Conservation (phyloP, 2,329 filamentous ascomycete species). For the Microcera coccophila region DNA sequence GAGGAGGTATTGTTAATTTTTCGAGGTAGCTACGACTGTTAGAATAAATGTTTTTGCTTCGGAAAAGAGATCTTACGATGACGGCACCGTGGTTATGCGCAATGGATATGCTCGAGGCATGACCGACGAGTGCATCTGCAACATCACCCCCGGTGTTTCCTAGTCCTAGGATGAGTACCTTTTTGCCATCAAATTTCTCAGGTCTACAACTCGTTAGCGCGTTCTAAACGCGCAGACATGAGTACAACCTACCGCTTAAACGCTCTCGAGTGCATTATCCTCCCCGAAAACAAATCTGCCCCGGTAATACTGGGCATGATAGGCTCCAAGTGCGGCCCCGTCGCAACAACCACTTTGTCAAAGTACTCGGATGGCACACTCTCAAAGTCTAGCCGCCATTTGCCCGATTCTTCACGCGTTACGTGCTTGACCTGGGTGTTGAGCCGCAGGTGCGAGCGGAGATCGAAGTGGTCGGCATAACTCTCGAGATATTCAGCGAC, state of each 20-base stretch:
- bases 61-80: conserved; percentile 13
- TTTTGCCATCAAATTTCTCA: conserved; percentile 28
- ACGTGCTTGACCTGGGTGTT: conserved; percentile 23
- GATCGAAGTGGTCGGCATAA: conserved; percentile 34
- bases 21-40: conserved; percentile 23
- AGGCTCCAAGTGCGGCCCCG: conserved; percentile 33
- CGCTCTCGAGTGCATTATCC: conserved; percentile 18
- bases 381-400: conserved; percentile 31
- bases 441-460: conserved; percentile 27
- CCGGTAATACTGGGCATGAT: conserved; percentile 36
- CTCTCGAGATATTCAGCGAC: conserved; percentile 33
- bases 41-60: neutral
- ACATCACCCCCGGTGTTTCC: conserved; percentile 37
- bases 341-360: conserved; percentile 39
- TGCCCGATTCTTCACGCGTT: conserved; percentile 9
- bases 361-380: conserved; percentile 21
- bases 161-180: conserved; percentile 43
- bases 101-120: conserved; percentile 19
- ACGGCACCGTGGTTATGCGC: conserved; percentile 25
- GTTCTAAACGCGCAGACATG: neutral
- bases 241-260: conserved; percentile 15
- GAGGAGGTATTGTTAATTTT: conserved; percentile 30
- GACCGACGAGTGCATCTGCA: conserved; percentile 30
- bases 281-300: conserved; percentile 29
- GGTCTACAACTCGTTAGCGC: conserved; percentile 12